Base-by-base conservation (phyloP, 768 basidiomycete species). In the Tricholoma saponaceum region DNA sequence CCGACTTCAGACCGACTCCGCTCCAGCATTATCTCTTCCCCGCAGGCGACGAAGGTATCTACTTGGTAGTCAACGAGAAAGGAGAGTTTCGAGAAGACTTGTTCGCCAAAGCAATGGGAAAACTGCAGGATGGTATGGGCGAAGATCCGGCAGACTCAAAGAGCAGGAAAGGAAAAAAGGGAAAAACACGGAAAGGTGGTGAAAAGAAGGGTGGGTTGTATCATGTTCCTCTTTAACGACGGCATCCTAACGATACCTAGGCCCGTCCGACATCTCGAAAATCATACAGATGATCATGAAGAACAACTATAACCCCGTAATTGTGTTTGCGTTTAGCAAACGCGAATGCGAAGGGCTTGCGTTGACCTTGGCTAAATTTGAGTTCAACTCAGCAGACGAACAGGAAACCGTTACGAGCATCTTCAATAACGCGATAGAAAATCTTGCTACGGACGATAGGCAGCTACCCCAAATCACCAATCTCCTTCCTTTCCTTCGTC, bases 1-100 rank as follows among this genome's bases (percentile, higher is more conserved):
- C 97, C 58, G 95, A 99, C 74, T 98, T 98, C 76, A 88, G 97
- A 32, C 97, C 97, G 1, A 99, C 97, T 1, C 97, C 97, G 0
- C 76, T 99, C 6, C 97, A 98, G 67, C 97, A 99, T 65, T 99
- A 98, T 70, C 85, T 99, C 55, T 99, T 98, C 76, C 97, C 97
- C 1, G 86, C 90, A 3, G 96, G 96, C 7, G 95, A 92, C 1
- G 95, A 98, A 62, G 97, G 97, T 8, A 98, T 99, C 43, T 97
- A 94, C 69, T 77, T 99, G 2, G 97, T 99, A 1, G 92, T 99
- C n/a, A 98, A 99, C 66, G 97, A 99, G 74, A 95, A 96, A 74
- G 86, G 95, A 56, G 92, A 95, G 59, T 99, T 99, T 66, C 79
- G 92, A 26, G 97, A 99, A 67, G 97, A 98, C 62, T 98, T 94